Base-by-base conservation (phyloP, 2,329 filamentous ascomycete genomes). In the Phaeosphaeria sp. region DNA sequence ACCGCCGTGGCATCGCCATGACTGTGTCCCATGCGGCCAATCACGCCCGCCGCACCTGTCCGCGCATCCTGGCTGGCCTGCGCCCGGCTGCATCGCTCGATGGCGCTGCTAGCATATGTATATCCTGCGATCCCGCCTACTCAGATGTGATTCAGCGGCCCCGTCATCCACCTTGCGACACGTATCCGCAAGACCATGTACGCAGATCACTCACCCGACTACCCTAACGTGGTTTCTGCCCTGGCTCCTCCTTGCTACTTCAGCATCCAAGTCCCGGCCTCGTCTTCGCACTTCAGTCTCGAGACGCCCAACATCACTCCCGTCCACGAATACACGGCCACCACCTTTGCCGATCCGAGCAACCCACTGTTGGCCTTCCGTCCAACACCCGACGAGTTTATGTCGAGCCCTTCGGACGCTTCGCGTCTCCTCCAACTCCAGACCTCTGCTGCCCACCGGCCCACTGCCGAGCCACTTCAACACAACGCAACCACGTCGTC, bases 371-470 rank as follows among this genome's bases (percentile, higher is more conserved):
- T 78, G 59, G 76, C 76, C 53, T 65, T 62, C 33, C 68, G 75
- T 44, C 43, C 50, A 18, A 25, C 55, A n/a, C 55, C 65, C 6
- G 27, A 49, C 13, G 50, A 56, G 48, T 57, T 57, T 45, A 74
- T 70, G 70, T 60, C 65, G 53, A 59, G 60, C 51, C 57, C 68
- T 9, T 44, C 56, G 1, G 72, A 77, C 46, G 68, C 73, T 36
- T 75, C 75, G 53, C 74, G 73, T 51, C 51, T 79, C 25, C 67
- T 79, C 51, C 76, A 79, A 63, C 65, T 78, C 11, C 77, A 79
- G 56, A 78, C 76, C 15, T 49, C 66, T 13, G 76, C 76, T 46
- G 73, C 76, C 43, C 67, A 79, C 54, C 69, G 73, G 15, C 72
- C 73, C 11, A 54, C 61, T 30, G 58, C 73, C 6, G 64, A 73